A percentile compares a stretch with the other conserved stretches of the same genome.
These are phyloP conservation scores for Mycena galopus DNA, from an alignment of 768 basidiomycete species.

Conservation along the genomic window DNA sequence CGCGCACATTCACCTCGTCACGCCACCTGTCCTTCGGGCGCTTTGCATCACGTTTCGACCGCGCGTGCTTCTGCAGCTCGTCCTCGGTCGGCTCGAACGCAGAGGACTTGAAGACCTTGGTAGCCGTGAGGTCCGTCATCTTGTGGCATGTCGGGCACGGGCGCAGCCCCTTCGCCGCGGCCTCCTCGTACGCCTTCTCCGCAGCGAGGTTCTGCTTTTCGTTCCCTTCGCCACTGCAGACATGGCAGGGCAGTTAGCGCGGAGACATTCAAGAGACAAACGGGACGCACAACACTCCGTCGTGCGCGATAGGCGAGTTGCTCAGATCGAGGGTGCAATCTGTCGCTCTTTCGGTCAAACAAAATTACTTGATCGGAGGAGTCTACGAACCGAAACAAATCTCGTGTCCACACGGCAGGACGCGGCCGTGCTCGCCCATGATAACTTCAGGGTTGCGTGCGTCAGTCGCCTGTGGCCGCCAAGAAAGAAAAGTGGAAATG, in stretches of 20 bases:
- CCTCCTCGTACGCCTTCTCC: constrained; percentile 70
- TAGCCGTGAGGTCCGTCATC: constrained; percentile 66
- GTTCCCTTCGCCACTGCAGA: constrained; percentile 66
- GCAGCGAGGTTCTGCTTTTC: constrained; percentile 67
- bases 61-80: constrained; percentile 60
- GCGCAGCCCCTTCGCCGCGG: constrained; percentile 67
- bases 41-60: constrained; percentile 49
- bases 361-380: not conserved
- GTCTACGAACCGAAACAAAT: constrained; percentile 70
- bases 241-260: not conserved
- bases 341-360: constrained; percentile 31
- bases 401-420: constrained; percentile 78
- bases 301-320: constrained; percentile 64
- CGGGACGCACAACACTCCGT: constrained; percentile 69
- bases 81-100: constrained; percentile 80
- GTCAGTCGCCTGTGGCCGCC: too few relatives aligned
- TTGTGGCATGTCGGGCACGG: constrained; percentile 79
- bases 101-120: constrained; percentile 68
- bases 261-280: not conserved
- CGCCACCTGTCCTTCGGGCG: constrained; percentile 32
- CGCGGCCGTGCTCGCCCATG: constrained; percentile 62
- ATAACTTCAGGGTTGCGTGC: constrained; percentile 57
- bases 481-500: not conserved
- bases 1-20: constrained; percentile 41
- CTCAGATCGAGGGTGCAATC: constrained; percentile 70